Conservation (phyloP, 257 asterid species). For the Leptodermis oblonga region DNA sequence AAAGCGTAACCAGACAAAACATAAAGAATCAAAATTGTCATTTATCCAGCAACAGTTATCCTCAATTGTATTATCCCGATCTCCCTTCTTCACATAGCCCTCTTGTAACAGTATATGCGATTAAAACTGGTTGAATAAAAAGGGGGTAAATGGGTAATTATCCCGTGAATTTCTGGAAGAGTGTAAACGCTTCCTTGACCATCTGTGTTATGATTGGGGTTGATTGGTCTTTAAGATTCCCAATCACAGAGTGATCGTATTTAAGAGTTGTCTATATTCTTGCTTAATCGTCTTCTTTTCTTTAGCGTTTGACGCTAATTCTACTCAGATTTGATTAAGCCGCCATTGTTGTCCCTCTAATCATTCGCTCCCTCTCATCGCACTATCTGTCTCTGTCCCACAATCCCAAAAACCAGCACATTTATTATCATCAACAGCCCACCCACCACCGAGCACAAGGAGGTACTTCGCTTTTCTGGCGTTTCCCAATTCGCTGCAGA, state of each 20-base stretch:
- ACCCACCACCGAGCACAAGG: neutral
- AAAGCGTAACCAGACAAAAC: too few species aligned
- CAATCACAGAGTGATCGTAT: neutral
- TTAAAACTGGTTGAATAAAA: neutral
- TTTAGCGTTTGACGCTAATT: conserved; percentile 8
- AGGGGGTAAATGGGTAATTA: neutral
- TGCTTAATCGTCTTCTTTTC: neutral
- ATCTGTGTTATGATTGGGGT: neutral
- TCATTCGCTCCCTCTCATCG: neutral
- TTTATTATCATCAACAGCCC: conserved; percentile 11
- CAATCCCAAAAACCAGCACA: conserved; percentile 17
- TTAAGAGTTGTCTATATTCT: neutral
- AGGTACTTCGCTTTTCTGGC: conserved; percentile 4
- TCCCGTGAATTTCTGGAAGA: neutral
- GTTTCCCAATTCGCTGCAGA: conserved; percentile 3
- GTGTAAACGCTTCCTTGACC: neutral
- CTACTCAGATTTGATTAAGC: conserved; percentile 11
- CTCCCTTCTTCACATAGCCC: too few species aligned
- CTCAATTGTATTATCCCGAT: too few species aligned
- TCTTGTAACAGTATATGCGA: too few species aligned
- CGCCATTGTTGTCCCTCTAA: conserved; percentile 20
- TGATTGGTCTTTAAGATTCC: neutral
- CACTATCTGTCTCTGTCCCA: conserved; percentile 8
- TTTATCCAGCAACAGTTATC: too few species aligned
- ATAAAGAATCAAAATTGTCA: too few species aligned